Base-by-base conservation (phyloP, 2,329 filamentous ascomycete genomes). In the Diaporthe humulicola region DNA sequence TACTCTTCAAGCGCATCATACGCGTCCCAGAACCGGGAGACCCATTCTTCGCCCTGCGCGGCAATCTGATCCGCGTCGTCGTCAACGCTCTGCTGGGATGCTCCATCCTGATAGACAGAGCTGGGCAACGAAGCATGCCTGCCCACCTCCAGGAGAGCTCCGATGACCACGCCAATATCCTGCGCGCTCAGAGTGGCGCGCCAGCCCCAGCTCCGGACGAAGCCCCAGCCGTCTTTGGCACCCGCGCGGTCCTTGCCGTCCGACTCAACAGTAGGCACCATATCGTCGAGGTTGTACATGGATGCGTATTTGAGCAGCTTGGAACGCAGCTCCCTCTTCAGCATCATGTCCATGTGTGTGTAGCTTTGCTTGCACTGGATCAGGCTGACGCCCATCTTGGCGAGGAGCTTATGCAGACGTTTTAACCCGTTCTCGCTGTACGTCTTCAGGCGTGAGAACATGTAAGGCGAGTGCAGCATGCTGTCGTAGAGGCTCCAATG, bases 401-500 rank as follows among this genome's bases (percentile, higher is more conserved):
- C 97, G 3, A 99, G 89, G 0, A 99, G 89, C 82, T 98, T 98
- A 83, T 98, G 95, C 28, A 99, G 87, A 70, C 96, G 91, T 82
- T 97, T 98, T 71, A 94, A 90, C 4, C 97, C 97, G 69, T 90
- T 90, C 76, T 98, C 97, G 75, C 93, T 97, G 96, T 97, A 99
- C 61, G 98, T 95, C 83, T 97, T 96, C 60, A 99, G 89, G 42
- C 95, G 91, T 4, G 96, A 95, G 75, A 97, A 96, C 6, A 99
- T 90, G 81, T 98, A 98, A 0, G 96, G 96, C 0, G 96, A 98
- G 83, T 99, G 97, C 17, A 98, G 89, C 97, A 99, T 98, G 82
- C 95, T 98, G 81, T 99, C 97, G 83, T 98, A 98, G 19, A 99
- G 87, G 79, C 95, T 98, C 97, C 97, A 99, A 82, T 99, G 97